Conservation (phyloP, 768 basidiomycete genomes). For the Suillus paluster region DNA sequence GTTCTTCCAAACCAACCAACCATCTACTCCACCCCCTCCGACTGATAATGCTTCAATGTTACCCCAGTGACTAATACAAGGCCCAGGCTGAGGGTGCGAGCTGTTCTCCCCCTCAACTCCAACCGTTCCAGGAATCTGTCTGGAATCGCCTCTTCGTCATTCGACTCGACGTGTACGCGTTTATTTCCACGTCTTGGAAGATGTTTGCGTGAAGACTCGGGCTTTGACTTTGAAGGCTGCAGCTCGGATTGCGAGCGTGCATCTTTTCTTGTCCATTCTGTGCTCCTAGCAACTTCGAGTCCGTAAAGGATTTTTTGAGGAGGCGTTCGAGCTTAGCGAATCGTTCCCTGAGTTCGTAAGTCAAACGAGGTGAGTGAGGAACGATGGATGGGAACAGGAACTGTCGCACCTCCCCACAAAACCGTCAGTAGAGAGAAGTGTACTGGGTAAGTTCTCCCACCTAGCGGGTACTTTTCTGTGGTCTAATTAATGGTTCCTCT, state of each 20-base stretch:
- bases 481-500: background rate
- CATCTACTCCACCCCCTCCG: constrained; percentile 97
- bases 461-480: constrained; percentile 16
- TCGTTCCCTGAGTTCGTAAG: constrained; percentile 53
- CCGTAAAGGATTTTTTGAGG: constrained; percentile 77
- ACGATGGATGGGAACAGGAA: no score
- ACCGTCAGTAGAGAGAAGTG: constrained; percentile 11
- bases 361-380: no score
- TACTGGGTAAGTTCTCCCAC: no score
- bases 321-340: constrained; percentile 63
- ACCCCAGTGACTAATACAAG: constrained; percentile 83
- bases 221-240: constrained; percentile 17
- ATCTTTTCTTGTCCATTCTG: constrained; percentile 71
- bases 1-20: constrained; percentile 85
- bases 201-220: constrained; percentile 14
- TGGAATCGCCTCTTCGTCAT: constrained; percentile 27
- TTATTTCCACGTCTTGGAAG: constrained; percentile 8
- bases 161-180: constrained; percentile 16
- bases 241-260: constrained; percentile 32
- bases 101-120: constrained; percentile 6
- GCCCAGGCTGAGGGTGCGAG: constrained; percentile 63
- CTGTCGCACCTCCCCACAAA: constrained; percentile 20
- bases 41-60: constrained; percentile 86
- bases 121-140: background rate
- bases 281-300: constrained; percentile 68